Base-by-base conservation (phyloP, 1,284 basidiomycete species). In the Fistulina hepatica region DNA sequence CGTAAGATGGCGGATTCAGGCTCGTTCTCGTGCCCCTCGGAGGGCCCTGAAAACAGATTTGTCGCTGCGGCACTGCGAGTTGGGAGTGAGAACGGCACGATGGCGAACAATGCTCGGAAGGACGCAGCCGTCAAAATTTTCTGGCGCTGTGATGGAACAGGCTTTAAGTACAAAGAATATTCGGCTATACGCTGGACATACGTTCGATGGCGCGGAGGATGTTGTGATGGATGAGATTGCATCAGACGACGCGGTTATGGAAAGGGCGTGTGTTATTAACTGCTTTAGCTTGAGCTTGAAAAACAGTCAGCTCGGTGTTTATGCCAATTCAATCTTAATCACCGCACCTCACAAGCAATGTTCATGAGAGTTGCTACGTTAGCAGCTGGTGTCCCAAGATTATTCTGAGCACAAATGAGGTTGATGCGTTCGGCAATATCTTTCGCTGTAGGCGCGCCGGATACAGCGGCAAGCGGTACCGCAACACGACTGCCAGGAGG, bases 381-480 rank as follows among this genome's bases (percentile, higher is more conserved):
- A 33, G 73, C 73, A 4, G 70, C 64, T 0, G 82, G 81, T 12
- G 67, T 56, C 6, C 60, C 61, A 4, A 88, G 56, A 44, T 78
- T 75, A 47, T 85, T 76, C 51, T 88, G 83, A 1, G 81, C 77
- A 33, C 74, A 82, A 43, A 85, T 80, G 23, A 88, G 71, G 50
- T 83, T 82, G 42, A 86, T 73, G 39, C 81, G 68, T 44, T 88
- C 82, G 5, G 73, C 69, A 25, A 88, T 73, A 45, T 86, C 81
- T 48, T 83, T 80, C n/a, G 79, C 51, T 0, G 77, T 81, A 4
- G 81, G 75, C 3, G 75, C 73, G 42, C 76, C 71, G 3, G 78
- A 76, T 37, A 71, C 67, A 7, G 81, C 73, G 23, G 80, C 73
- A 11, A 88, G 64, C 37, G 81, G 76, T 4, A 85, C 63, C 1